Percentiles rank a stretch among this genome's conserved stretches.
phyloP scores from a whole-genome alignment of 2,329 filamentous ascomycete genomes.

The Diplodia intermedia region DNA sequence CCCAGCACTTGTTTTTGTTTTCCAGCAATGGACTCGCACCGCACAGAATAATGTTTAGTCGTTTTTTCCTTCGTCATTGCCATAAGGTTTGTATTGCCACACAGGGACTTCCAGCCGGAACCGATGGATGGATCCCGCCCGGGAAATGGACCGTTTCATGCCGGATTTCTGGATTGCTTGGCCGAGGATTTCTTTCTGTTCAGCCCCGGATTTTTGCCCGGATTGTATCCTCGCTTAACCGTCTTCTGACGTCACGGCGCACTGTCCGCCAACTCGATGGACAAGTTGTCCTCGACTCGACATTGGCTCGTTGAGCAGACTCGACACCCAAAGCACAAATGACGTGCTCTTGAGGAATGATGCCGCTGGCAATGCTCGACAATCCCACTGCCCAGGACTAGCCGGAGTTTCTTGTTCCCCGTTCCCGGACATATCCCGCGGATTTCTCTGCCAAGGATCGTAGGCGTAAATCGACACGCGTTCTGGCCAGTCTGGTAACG shows the following conservation, averaged over 20 bases:
- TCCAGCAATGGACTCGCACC: slow-evolving; percentile 36
- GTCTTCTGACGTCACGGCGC: slow-evolving; percentile 29
- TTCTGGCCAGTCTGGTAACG: slow-evolving; percentile 28
- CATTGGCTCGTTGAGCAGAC: slow-evolving; percentile 18
- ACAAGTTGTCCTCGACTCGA: slow-evolving; percentile 2
- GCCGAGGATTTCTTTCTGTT: slow-evolving; percentile 19
- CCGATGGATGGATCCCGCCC: background rate
- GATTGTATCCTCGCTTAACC: slow-evolving; percentile 32
- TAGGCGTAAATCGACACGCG: slow-evolving; percentile 30
- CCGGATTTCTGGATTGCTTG: slow-evolving; percentile 19
- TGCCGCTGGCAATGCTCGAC: slow-evolving; percentile 24
- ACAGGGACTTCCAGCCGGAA: slow-evolving; percentile 29
- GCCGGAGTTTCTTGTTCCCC: slow-evolving; percentile 11
- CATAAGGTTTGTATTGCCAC: slow-evolving; percentile 33
- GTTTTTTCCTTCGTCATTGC: slow-evolving; percentile 31
- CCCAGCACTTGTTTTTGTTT: slow-evolving; percentile 37
- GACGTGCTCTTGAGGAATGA: background rate
- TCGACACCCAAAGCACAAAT: slow-evolving; percentile 18
- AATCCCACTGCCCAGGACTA: background rate
- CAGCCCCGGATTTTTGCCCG: slow-evolving; percentile 16
- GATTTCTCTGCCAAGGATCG: slow-evolving; percentile 27
- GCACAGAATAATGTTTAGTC: slow-evolving; percentile 35
- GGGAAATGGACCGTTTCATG: slow-evolving; percentile 2
- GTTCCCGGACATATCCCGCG: slow-evolving; percentile 14
- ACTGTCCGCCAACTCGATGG: slow-evolving; percentile 2